Evolutionary conservation across 306 rosid species (phyloP).

Genomic region (Quercus mongolica): DNA sequence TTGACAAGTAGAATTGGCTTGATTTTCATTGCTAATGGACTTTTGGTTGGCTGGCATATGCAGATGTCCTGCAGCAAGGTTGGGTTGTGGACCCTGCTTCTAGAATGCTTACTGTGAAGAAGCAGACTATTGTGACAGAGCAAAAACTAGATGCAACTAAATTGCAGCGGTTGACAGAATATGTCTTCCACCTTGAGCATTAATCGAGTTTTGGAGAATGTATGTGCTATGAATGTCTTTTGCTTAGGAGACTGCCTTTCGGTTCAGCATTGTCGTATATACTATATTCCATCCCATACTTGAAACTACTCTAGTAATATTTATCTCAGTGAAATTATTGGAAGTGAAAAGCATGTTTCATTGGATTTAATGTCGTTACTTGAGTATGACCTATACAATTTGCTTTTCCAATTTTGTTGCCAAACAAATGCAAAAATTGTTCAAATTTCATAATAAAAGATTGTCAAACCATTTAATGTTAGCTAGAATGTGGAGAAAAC

Average conservation of each 20-base stretch:
- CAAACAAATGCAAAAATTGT: no score
- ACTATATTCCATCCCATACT: background rate
- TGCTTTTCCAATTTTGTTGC: no score
- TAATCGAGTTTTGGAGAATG: slow-evolving; percentile 20
- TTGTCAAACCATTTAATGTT: no score
- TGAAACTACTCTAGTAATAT: background rate
- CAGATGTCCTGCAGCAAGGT: slow-evolving; percentile 67
- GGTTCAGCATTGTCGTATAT: background rate
- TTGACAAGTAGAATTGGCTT: background rate
- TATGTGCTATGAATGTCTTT: slow-evolving; percentile 1
- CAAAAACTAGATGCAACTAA: slow-evolving; percentile 82
- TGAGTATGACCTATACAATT: no score
- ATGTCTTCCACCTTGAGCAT: slow-evolving; percentile 90
- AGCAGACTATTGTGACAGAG: slow-evolving; percentile 57
- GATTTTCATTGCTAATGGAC: background rate
- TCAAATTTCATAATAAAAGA: no score
- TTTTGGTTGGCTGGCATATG: slow-evolving; percentile 15
- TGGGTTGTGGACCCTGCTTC: slow-evolving; percentile 79
- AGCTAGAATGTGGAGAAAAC: no score
- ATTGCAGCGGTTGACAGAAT: slow-evolving; percentile 92
- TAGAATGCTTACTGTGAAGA: slow-evolving; percentile 79
- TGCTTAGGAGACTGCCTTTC: background rate
- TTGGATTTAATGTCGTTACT: background rate
- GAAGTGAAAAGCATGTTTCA: background rate
- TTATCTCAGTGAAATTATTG: background rate